These are phyloP conservation scores for Rhodotorula sp. DNA, from an alignment of 1,284 basidiomycete genomes.

Conservation along the genomic window DNA sequence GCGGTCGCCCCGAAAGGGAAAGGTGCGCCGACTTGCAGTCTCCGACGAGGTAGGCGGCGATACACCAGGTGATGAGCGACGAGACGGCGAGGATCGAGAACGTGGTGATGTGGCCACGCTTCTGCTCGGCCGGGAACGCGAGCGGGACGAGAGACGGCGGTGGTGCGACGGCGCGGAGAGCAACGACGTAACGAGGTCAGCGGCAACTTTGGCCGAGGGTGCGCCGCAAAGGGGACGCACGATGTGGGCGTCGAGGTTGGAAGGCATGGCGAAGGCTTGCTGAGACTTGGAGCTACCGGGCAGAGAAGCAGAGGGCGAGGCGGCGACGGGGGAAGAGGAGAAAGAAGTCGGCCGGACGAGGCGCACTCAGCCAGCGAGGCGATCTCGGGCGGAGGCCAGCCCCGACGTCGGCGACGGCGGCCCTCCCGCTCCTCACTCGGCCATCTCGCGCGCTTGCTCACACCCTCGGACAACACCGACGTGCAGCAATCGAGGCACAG, in stretches of 20 bases:
- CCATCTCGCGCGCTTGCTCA: too few relatives aligned
- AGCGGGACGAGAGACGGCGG: conserved; percentile 5
- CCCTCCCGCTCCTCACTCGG: too few relatives aligned
- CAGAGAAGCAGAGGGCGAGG: too few relatives aligned
- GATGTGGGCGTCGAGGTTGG: conserved; percentile 8
- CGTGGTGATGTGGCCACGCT: conserved; percentile 39
- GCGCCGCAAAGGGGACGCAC: background rate
- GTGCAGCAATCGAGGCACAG: too few relatives aligned
- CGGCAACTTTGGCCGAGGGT: background rate
- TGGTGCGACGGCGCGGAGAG: background rate
- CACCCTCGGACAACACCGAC: too few relatives aligned
- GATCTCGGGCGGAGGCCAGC: too few relatives aligned
- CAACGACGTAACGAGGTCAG: background rate
- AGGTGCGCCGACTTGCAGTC: background rate
- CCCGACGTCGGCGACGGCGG: too few relatives aligned
- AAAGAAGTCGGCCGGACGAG: too few relatives aligned
- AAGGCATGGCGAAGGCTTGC: conserved; percentile 4
- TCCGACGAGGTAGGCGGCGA: conserved; percentile 40
- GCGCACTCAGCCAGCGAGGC: too few relatives aligned
- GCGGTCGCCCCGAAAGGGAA: background rate
- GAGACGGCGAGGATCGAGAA: conserved; percentile 42
- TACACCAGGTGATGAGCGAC: conserved; percentile 41
- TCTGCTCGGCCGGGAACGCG: conserved; percentile 6
- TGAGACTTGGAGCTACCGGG: too few relatives aligned
- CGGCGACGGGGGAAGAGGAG: too few relatives aligned